Percentiles rank a stretch among this genome's conserved stretches.
Conservation (phyloP, 768 basidiomycete genomes). For the Trametes villosa region DNA sequence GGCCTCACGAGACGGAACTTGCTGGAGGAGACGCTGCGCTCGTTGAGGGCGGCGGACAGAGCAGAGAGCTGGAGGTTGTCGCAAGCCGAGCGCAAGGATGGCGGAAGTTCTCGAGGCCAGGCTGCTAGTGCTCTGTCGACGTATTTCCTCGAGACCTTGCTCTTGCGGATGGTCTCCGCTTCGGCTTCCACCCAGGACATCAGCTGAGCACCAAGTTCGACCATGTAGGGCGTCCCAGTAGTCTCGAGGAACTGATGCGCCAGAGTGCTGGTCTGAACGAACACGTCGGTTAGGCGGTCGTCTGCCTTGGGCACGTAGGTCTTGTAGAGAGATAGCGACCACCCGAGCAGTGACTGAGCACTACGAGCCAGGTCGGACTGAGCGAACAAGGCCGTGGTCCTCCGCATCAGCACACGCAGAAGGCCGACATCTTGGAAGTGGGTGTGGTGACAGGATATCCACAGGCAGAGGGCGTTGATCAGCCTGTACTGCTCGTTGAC, state of each 20-base stretch:
- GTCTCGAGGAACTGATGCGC: slow-evolving; percentile 57
- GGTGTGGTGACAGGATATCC: slow-evolving; percentile 63
- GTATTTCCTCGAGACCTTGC: slow-evolving; percentile 45
- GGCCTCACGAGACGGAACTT: slow-evolving; percentile 79
- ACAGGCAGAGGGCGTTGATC: slow-evolving; percentile 72
- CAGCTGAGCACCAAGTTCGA: slow-evolving; percentile 51
- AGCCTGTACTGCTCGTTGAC: slow-evolving; percentile 84
- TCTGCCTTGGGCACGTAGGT: slow-evolving; percentile 43
- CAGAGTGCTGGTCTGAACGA: slow-evolving; percentile 69
- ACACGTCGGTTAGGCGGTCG: slow-evolving; percentile 60
- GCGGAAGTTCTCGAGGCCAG: slow-evolving; percentile 72
- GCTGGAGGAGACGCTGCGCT: slow-evolving; percentile 64
- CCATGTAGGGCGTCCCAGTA: slow-evolving; percentile 33
- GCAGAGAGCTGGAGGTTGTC: slow-evolving; percentile 50
- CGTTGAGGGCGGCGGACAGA: slow-evolving; percentile 59
- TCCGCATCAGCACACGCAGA: slow-evolving; percentile 70
- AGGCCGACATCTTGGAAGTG: slow-evolving; percentile 63
- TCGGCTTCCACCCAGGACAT: slow-evolving; percentile 67
- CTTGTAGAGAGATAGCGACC: slow-evolving; percentile 66
- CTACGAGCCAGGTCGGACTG: slow-evolving; percentile 69
- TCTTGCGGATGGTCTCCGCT: slow-evolving; percentile 45
- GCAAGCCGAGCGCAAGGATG: slow-evolving; percentile 48
- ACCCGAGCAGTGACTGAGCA: slow-evolving; percentile 79
- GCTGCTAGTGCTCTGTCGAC: slow-evolving; percentile 64
- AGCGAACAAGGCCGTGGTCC: slow-evolving; percentile 63